Conservation (phyloP, 352 stramenopile species). For the Phytophthora parvispora region DNA sequence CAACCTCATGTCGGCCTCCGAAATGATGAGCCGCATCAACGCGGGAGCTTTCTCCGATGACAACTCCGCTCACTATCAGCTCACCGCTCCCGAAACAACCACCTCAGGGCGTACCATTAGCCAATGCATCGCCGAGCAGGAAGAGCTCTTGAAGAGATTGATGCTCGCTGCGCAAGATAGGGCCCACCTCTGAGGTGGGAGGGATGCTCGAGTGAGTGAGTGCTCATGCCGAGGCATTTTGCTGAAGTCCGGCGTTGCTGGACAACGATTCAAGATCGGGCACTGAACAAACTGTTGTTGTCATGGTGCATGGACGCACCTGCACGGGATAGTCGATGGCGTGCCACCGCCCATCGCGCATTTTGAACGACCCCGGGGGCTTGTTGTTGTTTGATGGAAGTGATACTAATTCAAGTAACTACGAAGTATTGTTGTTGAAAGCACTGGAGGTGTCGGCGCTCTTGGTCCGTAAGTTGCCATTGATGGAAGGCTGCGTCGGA, state of each 20-base stretch:
- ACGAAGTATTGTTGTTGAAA: background rate
- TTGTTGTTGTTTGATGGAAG: background rate
- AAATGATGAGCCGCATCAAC: constrained; percentile 38
- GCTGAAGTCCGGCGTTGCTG: background rate
- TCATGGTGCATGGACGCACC: background rate
- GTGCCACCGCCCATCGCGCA: constrained; percentile 3
- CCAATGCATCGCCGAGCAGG: constrained; percentile 45
- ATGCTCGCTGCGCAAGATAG: constrained; percentile 33
- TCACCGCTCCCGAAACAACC: background rate
- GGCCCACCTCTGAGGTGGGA: constrained; percentile 10
- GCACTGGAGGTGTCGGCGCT: too few species aligned
- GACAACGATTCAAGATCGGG: constrained; percentile 14
- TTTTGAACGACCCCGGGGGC: background rate
- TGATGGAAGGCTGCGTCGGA: background rate
- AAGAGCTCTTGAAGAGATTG: constrained; percentile 35
- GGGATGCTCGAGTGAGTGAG: too few species aligned
- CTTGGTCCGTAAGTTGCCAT: background rate
- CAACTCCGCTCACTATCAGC: background rate
- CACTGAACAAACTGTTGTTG: constrained; percentile 5
- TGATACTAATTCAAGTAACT: background rate
- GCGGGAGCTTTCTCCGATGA: constrained; percentile 21
- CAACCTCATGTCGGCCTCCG: constrained; percentile 32
- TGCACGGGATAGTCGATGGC: constrained; percentile 23
- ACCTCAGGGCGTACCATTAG: constrained; percentile 27
- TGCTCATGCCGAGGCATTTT: too few species aligned